These are phyloP conservation scores for Cyberlindnera euphorbiae DNA, from an alignment of 805 yeast genomes.

Conservation along the genomic window DNA sequence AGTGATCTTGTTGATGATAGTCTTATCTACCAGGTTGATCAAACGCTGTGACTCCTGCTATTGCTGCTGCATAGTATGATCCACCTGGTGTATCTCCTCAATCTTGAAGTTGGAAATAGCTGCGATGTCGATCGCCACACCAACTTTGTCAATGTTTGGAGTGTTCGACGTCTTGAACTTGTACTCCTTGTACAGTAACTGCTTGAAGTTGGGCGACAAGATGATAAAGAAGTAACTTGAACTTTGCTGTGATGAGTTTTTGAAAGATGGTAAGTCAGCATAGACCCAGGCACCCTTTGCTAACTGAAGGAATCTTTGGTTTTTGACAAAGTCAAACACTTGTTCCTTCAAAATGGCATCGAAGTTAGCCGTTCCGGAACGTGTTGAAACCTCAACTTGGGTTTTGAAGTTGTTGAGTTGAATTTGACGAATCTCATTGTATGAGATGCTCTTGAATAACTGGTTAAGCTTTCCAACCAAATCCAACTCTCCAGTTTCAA, in stretches of 20 bases:
- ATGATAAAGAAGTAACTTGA: slow-evolving; percentile 49
- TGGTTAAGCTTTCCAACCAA: slow-evolving; percentile 42
- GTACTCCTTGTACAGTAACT: slow-evolving; percentile 57
- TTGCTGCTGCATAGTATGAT: slow-evolving; percentile 33
- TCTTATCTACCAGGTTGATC: slow-evolving; percentile 54
- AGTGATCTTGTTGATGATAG: slow-evolving; percentile 50
- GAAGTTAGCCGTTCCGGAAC: slow-evolving; percentile 40
- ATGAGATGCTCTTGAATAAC: slow-evolving; percentile 37
- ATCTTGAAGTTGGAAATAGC: slow-evolving; percentile 48
- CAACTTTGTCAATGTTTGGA: slow-evolving; percentile 60
- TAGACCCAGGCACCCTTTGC: slow-evolving; percentile 81
- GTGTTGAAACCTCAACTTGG: slow-evolving; percentile 39
- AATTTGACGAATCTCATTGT: slow-evolving; percentile 45
- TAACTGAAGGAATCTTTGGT: slow-evolving; percentile 66
- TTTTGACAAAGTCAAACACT: slow-evolving; percentile 65
- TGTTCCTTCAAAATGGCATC: slow-evolving; percentile 47
- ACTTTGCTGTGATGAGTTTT: slow-evolving; percentile 17
- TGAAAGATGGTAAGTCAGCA: slow-evolving; percentile 46
- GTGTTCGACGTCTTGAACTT: slow-evolving; percentile 37
- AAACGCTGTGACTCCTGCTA: slow-evolving; percentile 36
- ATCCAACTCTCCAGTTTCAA: slow-evolving; percentile 19
- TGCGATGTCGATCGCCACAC: slow-evolving; percentile 44
- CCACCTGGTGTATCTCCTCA: slow-evolving; percentile 43
- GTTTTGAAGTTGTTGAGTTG: slow-evolving; percentile 45
- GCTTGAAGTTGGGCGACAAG: slow-evolving; percentile 62